Base-by-base conservation (phyloP, 2,329 filamentous ascomycete genomes). In the Thielaviopsis musarum region DNA sequence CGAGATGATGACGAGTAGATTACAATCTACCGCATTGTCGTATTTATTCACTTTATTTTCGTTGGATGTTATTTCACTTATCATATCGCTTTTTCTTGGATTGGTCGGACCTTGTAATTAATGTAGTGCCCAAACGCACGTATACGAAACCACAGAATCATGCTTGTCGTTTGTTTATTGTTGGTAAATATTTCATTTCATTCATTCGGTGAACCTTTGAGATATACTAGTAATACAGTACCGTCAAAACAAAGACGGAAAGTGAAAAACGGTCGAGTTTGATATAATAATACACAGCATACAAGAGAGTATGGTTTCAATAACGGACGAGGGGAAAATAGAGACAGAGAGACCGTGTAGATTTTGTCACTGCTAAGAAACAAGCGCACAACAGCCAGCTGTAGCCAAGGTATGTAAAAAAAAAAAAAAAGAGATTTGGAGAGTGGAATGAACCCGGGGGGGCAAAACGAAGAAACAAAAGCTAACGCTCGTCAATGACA, bases 1-100 rank as follows among this genome's bases (percentile, higher is more conserved):
- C 79, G 78, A 41, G 80, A 84, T 64, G 77, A 84, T 56, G 77
- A 81, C 26, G 75, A 78, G 56, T 72, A 74, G 59, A 45, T 45
- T 45, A 45, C 62, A 56, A 52, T 52, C 22, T 5, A 19, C n/a
- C 21, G 19, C 34, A 10, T n/a, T 19, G n/a, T 13, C 28, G 26
- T 19, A 5, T 52, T 58, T 58, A 30, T 58, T 62, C 60, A 51
- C 56, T 63, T 58, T 64, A 55, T 63, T 63, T 61, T 65, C 63
- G 64, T 64, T 65, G 63, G 34, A 41, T 41, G 62, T 56, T 62
- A 61, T 64, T 65, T 56, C 41, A n/a, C 52, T 15, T 28, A 22
- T 12, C 12, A 34, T 54, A 22, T 38, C 10, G 19, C 28, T 21
- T 38, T 54, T 45, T 45, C 13, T 45, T n/a, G 38, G 13, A 45